Evolutionary conservation across 768 basidiomycete genomes (phyloP), one percentile per base, ranked within the genome.

Genomic region (Multifurca ochricompacta): DNA sequence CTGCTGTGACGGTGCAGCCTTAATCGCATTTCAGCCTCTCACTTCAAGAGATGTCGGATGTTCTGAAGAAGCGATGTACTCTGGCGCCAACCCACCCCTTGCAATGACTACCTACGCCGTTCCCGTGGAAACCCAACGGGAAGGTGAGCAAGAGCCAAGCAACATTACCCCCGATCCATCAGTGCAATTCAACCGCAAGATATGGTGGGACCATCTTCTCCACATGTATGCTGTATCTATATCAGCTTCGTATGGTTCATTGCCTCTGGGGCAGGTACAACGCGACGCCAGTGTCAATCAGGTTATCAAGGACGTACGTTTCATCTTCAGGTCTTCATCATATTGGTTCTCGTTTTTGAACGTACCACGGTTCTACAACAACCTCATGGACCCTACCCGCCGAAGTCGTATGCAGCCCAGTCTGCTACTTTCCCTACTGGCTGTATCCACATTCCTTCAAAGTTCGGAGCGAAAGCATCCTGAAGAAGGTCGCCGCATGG

Each of bases 271-370:
- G 14, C 31, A 66, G 11, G 65, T 73, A 18, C 69, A 79, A 63
- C 78, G 82, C 23, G 75, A 77, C 32, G 59, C 65, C 9, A 74
- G 77, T 11, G 64, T 73, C 10, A 71, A 71, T 32, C 65, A 66
- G 43, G 75, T 86, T 44, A 70, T 76, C 3, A 62, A 69, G 3
- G 85, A 87, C 63, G 67, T 89, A 14, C 79, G 77, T 5, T 83
- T 83, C 56, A 66, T 86, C 36, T 84, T 88, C 67, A 75, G 74
- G 8, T 71, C 71, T 16, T 81, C 84, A 36, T 82, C 79, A 58
- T 80, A 83, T 67, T 86, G 82, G 81, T 78, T 87, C 63, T 80
- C 82, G 9, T 88, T 86, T 64, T 75, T 88, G 62, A 82, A 87
- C 62, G 70, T 87, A 32, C 83, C 85, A 44, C 77, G 70, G 11